Base-by-base conservation (phyloP, 352 stramenopile genomes). In the Phytopythium cucurbitacearum region DNA sequence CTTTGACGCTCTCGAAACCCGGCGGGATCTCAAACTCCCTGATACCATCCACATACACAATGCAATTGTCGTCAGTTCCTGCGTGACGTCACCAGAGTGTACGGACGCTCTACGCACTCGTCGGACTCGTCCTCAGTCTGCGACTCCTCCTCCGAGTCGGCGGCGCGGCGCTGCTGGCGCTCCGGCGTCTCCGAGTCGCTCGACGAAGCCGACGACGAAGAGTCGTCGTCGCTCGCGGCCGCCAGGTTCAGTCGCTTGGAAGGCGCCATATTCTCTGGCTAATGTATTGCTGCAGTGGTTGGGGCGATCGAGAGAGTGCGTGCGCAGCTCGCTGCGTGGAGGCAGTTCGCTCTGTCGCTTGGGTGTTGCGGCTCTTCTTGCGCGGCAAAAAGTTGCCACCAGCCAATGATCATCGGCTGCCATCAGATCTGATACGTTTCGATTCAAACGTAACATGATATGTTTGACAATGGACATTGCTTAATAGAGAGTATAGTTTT, bases 21-120 rank as follows among this genome's bases (percentile, higher is more conserved):
- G 73, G 63, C 16, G 81, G 81, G 52, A 92, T 87, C 76, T 88
- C 77, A 61, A 90, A 92, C 53, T 92, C 81, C 39, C 81, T 91
- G 59, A 32, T 39, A 9, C 47, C 49, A 54, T 46, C 35, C 55
- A 38, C 32, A 59, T 13, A 11, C 12, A 64, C 35, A 69, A 38
- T 51, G 39, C 37, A 45, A 50, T 32, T 8, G 7, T 0, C 43
- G 39, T 52, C n/a, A 60, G 3, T 12, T 21, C 16, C 33, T 40
- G 4, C 3, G 48, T 48, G 12, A 52, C 43, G 41, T 52, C 7
- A 53, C 12, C 2, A 28, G 33, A 49, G 5, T 45, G n/a, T 15
- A 56, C n/a, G 13, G 9, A 33, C 13, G n/a, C 11, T 0, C 12
- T 40, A 69, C 71, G 54, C 60, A 82, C 74, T 80, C 69, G 46